These are phyloP conservation scores for Colletotrichum graminicola DNA, from an alignment of 2,329 filamentous ascomycete genomes.

Conservation along the genomic window DNA sequence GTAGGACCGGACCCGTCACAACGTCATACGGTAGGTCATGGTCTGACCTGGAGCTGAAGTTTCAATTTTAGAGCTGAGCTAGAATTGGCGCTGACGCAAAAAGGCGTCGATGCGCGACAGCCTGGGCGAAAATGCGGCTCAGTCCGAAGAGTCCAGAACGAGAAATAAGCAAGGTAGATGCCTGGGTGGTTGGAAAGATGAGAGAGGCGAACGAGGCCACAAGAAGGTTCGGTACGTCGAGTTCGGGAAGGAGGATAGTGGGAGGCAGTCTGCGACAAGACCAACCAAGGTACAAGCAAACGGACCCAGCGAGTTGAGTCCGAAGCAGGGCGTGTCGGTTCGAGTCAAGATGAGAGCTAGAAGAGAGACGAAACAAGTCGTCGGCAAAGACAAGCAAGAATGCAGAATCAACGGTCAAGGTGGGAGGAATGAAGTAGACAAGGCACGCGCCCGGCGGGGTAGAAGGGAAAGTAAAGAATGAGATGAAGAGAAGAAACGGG, in stretches of 20 bases:
- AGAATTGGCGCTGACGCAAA: background rate
- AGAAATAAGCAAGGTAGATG: background rate
- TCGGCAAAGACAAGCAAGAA: conserved; percentile 29
- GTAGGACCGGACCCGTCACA: conserved; percentile 35
- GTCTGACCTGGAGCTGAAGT: conserved; percentile 18
- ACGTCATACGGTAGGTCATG: conserved; percentile 34
- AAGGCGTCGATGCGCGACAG: background rate
- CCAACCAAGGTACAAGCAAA: background rate
- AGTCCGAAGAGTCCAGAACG: too few relatives aligned
- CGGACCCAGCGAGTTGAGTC: background rate
- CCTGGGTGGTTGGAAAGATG: background rate
- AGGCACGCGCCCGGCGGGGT: conserved; percentile 9
- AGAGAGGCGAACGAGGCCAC: background rate
- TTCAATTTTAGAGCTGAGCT: background rate
- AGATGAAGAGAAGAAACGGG: conserved; percentile 14
- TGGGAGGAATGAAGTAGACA: conserved; percentile 24
- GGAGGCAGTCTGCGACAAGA: background rate
- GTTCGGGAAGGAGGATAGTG: background rate
- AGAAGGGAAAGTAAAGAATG: conserved; percentile 5
- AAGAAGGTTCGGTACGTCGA: background rate
- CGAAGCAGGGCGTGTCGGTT: conserved; percentile 1
- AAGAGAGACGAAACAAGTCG: background rate
- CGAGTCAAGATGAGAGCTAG: background rate
- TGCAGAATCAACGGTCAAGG: conserved; percentile 9
- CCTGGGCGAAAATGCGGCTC: background rate